Base-by-base conservation (phyloP, 495 filamentous ascomycete genomes). In the Daldinia concentrica region DNA sequence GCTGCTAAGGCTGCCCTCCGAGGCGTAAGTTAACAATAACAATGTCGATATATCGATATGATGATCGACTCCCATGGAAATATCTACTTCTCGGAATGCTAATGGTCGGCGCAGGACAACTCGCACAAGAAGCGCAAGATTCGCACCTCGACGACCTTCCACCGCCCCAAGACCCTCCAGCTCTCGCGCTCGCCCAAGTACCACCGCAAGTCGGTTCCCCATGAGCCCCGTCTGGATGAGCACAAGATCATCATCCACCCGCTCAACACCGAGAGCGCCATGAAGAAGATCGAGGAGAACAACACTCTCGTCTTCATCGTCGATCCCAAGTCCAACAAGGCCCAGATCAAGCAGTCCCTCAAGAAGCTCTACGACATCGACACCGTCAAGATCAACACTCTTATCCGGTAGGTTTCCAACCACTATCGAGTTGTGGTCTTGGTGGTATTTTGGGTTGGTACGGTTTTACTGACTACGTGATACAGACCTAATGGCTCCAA, bases 221-320 rank as follows among this genome's bases (percentile, higher is more conserved):
- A 95, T 78, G 89, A 88, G 75, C 91, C 94, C 75, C 92, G 92
- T 71, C 91, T 98, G 79, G 95, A 99, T 83, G 91, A 93, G 84
- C 89, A 91, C 88, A 95, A 95, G 73, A 87, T 94, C 77, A 89
- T 95, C 77, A 85, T 92, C 72, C 88, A 91, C 86, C 89, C 89
- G 56, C 87, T 99, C 69, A 99, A 99, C 88, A 98, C 95, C 59
- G 95, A 99, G 90, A 93, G 90, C 74, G 96, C 95, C 78, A 97
- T 99, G 93, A 99, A 99, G 93, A 98, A 97, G 91, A 97, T 98
- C 73, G 96, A 98, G 90, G 95, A 98, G 91, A 92, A 98, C 89
- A 97, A 99, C 89, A 97, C 95, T 76, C 87, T 98, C 24, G 96
- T 98, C 75, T 98, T 99, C 87, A 97, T 98, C 79, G 94, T 97